phyloP scores from a whole-genome alignment of 768 basidiomycete species.

The Cyclocybe cylindracea region DNA sequence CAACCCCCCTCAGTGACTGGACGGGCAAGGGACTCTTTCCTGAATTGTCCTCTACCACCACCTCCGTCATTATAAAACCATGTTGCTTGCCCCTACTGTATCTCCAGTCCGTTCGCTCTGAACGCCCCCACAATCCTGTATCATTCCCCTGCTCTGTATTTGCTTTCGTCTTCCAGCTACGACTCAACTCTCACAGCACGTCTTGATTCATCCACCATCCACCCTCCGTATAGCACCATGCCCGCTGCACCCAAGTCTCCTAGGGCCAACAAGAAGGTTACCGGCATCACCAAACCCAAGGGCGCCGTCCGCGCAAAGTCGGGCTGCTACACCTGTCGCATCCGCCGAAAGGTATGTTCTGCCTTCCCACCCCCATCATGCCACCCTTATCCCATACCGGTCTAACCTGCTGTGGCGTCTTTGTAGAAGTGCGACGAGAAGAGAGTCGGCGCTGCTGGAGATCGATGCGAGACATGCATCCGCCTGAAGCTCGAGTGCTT shows the following conservation, averaged over 20 bases:
- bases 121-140: neutral
- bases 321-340: conserved; percentile 87
- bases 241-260: conserved; percentile 45
- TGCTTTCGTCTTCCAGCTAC: conserved; percentile 1
- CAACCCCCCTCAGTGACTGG: no score
- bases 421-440: conserved; percentile 84
- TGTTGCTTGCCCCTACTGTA: no score
- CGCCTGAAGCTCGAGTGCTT: conserved; percentile 84
- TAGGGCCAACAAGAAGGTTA: conserved; percentile 36
- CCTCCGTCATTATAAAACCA: no score
- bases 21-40: neutral
- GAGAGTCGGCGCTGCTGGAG: conserved; percentile 39
- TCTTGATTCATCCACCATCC: neutral
- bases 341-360: conserved; percentile 72
- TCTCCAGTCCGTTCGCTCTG: no score
- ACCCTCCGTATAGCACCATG: conserved; percentile 22
- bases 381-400: conserved; percentile 4
- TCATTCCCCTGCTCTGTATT: conserved; percentile 8
- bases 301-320: conserved; percentile 85
- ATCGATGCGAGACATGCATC: conserved; percentile 74
- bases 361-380: conserved; percentile 1
- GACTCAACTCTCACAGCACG: conserved; percentile 7
- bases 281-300: conserved; percentile 69
- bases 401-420: conserved; percentile 4
- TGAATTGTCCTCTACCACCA: no score